Base-by-base conservation (phyloP, 352 stramenopile species). In the Pythium apleroticum region DNA sequence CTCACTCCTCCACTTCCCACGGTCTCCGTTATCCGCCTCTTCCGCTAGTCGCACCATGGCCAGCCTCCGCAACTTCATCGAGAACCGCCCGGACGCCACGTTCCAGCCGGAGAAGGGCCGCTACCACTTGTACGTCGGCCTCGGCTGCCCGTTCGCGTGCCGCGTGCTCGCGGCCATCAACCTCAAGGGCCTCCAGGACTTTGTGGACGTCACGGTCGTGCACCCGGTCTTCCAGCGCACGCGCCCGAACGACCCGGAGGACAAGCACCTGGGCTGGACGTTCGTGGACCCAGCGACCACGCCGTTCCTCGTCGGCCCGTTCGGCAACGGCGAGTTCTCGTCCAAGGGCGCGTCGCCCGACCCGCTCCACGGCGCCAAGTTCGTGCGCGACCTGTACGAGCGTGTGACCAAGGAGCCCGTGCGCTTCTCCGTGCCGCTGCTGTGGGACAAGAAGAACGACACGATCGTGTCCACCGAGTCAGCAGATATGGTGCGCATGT, bases 381-480 rank as follows among this genome's bases (percentile, higher is more conserved):
- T 76, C 61, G 70, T 97, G 12, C 72, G 90, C 55, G 90, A 98
- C 35, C 66, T 98, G 19, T 98, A 97, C 69, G 84, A 97, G 57
- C 66, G 79, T 50, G 77, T 77, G 35, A 70, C 79, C 31, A 72
- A 76, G 19, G 83, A 76, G 10, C 72, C 66, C 35, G 81, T 80
- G 25, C 97, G 98, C 60, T 98, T 95, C 77, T 93, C 92, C 12
- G 95, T 98, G 48, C 97, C 96, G 24, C 65, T 98, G 0, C 68
- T 99, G 12, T 98, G 87, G 78, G 95, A 99, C 78, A 98, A 95
- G 66, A 97, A 98, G 69, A 68, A 75, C 0, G 73, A 95, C 25
- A 97, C 85, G 8, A 98, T 99, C 68, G 96, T 99, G 14, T 98
- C 91, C 73, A 99, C 98, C 67, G 96, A 99, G 76, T 98, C 88